Evolutionary conservation across 2,329 filamentous ascomycete species (phyloP).

Genomic region (Ophiostoma populinum): DNA sequence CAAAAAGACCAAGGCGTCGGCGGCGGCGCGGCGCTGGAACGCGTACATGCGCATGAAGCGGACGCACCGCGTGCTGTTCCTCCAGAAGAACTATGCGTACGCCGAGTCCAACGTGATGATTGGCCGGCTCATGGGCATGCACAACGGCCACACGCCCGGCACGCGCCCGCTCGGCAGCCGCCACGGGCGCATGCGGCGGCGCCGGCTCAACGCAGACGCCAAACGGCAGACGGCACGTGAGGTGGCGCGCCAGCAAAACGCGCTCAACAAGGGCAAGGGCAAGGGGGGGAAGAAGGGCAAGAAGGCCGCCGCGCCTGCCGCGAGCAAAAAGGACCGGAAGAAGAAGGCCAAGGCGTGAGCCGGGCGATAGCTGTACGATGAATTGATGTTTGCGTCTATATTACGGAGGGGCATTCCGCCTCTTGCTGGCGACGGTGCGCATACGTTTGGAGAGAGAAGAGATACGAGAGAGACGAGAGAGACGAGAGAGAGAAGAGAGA

Average conservation of each 20-base stretch:
- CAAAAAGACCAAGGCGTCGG: conserved; percentile 4
- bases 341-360: conserved; percentile 1
- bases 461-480: no score
- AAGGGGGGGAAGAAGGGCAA: neutral
- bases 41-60: conserved; percentile 11
- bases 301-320: conserved; percentile 6
- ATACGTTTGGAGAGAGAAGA: no score
- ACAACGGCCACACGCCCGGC: conserved; percentile 31
- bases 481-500: no score
- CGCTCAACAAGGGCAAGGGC: neutral
- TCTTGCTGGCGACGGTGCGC: no score
- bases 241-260: conserved; percentile 12
- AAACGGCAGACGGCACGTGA: conserved; percentile 7
- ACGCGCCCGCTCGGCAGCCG: conserved; percentile 27
- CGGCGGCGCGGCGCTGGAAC: conserved; percentile 11
- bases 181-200: conserved; percentile 27
- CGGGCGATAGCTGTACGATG: neutral
- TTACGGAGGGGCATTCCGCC: no score
- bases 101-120: conserved; percentile 43
- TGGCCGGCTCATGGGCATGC: conserved; percentile 32
- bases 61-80: conserved; percentile 10
- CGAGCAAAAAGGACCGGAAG: neutral
- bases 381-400: no score
- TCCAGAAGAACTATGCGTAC: conserved; percentile 33
- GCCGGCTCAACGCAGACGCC: conserved; percentile 8